These are phyloP conservation scores for Ilex paraguariensis DNA, from an alignment of 305 asterid species.

Conservation along the genomic window DNA sequence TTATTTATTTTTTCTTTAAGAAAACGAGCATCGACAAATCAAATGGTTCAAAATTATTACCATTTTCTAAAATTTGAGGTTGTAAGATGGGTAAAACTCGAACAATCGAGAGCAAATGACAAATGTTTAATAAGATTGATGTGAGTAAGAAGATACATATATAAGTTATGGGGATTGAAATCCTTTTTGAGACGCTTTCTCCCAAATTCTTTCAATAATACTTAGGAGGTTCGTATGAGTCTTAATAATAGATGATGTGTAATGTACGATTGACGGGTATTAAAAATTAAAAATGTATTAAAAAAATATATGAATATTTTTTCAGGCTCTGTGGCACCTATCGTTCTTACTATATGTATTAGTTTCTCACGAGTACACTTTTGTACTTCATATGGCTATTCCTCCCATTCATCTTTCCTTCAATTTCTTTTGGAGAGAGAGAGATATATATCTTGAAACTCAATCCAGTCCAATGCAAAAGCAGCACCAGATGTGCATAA, in stretches of 20 bases:
- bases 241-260: too few species aligned
- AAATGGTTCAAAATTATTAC: constrained; percentile 9
- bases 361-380: not conserved
- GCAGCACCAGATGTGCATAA: constrained; percentile 50
- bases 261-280: too few species aligned
- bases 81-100: constrained; percentile 13
- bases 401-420: constrained; percentile 8
- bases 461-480: constrained; percentile 46
- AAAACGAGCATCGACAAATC: not conserved
- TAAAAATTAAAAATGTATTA: too few species aligned
- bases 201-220: too few species aligned
- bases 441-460: constrained; percentile 35
- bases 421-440: constrained; percentile 11
- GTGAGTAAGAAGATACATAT: too few species aligned
- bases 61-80: constrained; percentile 18
- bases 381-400: not conserved
- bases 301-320: too few species aligned
- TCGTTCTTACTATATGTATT: not conserved
- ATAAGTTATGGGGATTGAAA: too few species aligned
- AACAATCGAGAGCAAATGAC: constrained; percentile 1
- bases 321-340: too few species aligned
- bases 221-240: too few species aligned
- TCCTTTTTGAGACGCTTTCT: too few species aligned
- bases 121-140: not conserved
- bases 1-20: too few species aligned